Evolutionary conservation across 2,329 filamentous ascomycete species (phyloP).

Genomic region (Diaporthe helianthi): DNA sequence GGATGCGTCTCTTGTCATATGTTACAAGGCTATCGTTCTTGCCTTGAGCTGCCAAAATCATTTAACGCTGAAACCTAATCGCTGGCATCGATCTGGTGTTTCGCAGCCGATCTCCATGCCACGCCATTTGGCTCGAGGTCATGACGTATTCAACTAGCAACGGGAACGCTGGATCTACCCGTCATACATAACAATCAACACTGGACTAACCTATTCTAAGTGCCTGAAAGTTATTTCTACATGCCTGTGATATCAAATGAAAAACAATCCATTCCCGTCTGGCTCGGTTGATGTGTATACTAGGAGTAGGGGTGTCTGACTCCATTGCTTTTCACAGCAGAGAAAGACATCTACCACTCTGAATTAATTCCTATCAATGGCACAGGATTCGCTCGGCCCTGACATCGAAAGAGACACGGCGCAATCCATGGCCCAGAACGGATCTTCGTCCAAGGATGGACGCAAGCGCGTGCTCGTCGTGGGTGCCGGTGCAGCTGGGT

Average conservation of each 20-base stretch:
- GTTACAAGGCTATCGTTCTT: background rate
- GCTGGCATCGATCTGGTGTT: background rate
- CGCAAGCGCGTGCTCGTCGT: conserved; percentile 48
- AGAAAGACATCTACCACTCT: background rate
- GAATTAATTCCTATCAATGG: background rate
- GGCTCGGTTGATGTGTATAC: no score
- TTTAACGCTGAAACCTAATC: background rate
- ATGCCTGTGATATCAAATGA: conserved; percentile 7
- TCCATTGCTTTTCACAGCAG: background rate
- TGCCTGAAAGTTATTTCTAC: background rate
- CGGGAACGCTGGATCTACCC: conserved; percentile 24
- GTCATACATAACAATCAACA: conserved; percentile 22
- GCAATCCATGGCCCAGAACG: conserved; percentile 7
- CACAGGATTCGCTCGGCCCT: conserved; percentile 2
- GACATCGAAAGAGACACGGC: conserved; percentile 6
- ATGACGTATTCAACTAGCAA: conserved; percentile 20
- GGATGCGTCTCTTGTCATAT: background rate
- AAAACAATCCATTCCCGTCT: background rate
- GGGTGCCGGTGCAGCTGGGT: conserved; percentile 51
- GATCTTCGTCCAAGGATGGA: conserved; percentile 15
- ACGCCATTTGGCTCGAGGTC: background rate
- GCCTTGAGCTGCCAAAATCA: background rate
- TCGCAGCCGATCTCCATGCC: background rate
- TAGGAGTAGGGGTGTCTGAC: background rate
- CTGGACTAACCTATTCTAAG: background rate